Conservation (phyloP, 441 rosid genomes). For the Geranium incanum region DNA sequence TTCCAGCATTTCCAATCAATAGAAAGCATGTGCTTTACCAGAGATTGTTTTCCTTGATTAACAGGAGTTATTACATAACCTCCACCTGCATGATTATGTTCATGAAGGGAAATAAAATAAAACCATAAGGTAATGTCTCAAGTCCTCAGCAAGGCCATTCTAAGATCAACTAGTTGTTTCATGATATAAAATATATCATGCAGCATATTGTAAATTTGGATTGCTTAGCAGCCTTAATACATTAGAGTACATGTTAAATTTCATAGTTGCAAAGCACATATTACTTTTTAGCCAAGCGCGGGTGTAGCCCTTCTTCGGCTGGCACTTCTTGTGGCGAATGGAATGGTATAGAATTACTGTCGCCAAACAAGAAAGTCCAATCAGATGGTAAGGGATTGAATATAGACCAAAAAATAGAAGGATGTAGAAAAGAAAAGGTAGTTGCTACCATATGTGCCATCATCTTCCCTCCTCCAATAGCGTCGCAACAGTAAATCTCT, state of each 20-base stretch:
- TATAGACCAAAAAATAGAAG: background rate
- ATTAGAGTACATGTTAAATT: conserved; percentile 7
- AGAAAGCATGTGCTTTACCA: conserved; percentile 90
- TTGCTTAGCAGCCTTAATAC: conserved; percentile 12
- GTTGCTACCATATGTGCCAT: conserved; percentile 80
- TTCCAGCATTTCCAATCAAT: conserved; percentile 88
- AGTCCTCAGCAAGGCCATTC: too few relatives aligned
- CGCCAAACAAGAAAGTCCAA: conserved; percentile 17
- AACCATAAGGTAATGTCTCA: background rate
- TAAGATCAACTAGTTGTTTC: too few relatives aligned
- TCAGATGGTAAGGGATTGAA: too few relatives aligned
- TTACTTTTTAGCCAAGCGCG: conserved; percentile 93
- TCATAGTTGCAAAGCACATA: conserved; percentile 31
- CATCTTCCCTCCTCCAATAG: conserved; percentile 94
- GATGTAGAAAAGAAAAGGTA: background rate
- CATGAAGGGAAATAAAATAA: background rate
- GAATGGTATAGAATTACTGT: conserved; percentile 87
- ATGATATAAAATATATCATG: background rate
- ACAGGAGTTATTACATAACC: conserved; percentile 78
- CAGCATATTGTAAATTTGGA: conserved; percentile 8
- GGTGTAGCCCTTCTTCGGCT: conserved; percentile 56
- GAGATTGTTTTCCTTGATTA: conserved; percentile 56
- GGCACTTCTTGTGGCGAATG: conserved; percentile 70
- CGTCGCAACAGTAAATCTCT: conserved; percentile 76
- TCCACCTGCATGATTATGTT: conserved; percentile 52